phyloP scores from a whole-genome alignment of 2,329 filamentous ascomycete genomes.

The Botryotinia calthae region DNA sequence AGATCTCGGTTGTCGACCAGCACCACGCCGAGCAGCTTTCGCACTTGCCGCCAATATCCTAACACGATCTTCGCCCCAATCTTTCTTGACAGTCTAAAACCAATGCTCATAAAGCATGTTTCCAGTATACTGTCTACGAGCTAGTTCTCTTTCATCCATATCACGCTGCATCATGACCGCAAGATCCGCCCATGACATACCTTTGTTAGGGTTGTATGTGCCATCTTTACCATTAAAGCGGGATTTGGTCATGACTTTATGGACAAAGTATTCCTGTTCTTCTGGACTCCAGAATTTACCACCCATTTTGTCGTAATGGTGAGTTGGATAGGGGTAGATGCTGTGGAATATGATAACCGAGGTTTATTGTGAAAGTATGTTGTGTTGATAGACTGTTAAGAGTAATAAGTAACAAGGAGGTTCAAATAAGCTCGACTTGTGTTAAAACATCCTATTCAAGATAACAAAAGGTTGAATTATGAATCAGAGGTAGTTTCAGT shows the following conservation, averaged over 20 bases:
- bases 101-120: slow-evolving; percentile 24
- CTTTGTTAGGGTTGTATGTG: background rate
- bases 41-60: background rate
- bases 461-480: background rate
- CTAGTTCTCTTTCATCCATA: slow-evolving; percentile 1
- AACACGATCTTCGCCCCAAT: background rate
- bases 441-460: background rate
- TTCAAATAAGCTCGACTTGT: background rate
- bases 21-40: background rate
- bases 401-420: background rate
- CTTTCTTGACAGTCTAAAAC: slow-evolving; percentile 21
- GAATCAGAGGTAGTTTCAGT: background rate
- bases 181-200: slow-evolving; percentile 8
- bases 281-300: slow-evolving; percentile 16
- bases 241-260: slow-evolving; percentile 16
- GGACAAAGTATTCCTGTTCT: slow-evolving; percentile 20
- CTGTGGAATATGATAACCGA: background rate
- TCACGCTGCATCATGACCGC: slow-evolving; percentile 21
- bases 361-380: background rate
- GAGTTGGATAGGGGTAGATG: background rate
- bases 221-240: slow-evolving; percentile 9
- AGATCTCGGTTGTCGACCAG: background rate
- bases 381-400: background rate
- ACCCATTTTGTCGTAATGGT: slow-evolving; percentile 13
- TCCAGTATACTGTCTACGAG: slow-evolving; percentile 12